Percentiles rank a stretch among this genome's conserved stretches.
These are phyloP conservation scores for Apophysomyces variabilis DNA, from an alignment of 371 early-diverging fungal genomes.

Conservation along the genomic window DNA sequence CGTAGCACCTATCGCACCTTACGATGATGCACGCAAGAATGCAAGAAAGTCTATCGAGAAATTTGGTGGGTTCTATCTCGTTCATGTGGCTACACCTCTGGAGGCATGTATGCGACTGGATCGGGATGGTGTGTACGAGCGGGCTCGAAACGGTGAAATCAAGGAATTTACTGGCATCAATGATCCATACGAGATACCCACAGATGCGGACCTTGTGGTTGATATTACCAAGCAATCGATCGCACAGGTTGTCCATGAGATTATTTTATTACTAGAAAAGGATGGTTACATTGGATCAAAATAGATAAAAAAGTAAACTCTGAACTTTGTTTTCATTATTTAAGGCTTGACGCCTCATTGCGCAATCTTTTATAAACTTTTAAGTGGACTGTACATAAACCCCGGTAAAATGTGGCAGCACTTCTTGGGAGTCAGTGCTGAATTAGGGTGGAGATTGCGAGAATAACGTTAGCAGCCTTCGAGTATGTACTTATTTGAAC, in stretches of 20 bases:
- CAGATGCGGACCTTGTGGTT: conserved; percentile 68
- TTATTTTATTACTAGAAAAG: conserved; percentile 83
- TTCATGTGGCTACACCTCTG: conserved; percentile 85
- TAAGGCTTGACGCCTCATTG: not conserved
- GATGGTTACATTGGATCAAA: conserved; percentile 77
- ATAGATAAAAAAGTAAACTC: conserved; percentile 27
- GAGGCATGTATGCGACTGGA: conserved; percentile 79
- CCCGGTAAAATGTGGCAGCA: too few species aligned
- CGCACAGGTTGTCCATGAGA: conserved; percentile 87
- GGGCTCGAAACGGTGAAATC: conserved; percentile 78
- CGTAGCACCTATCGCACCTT: conserved; percentile 90
- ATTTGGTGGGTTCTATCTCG: conserved; percentile 81
- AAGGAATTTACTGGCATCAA: conserved; percentile 89
- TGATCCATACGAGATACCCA: conserved; percentile 84
- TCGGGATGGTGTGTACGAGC: conserved; percentile 79
- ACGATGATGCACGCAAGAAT: conserved; percentile 71
- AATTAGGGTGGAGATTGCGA: too few species aligned
- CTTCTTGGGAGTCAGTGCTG: too few species aligned
- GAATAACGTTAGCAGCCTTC: too few species aligned
- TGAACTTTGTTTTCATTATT: not conserved
- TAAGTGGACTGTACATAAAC: too few species aligned
- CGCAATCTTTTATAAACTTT: too few species aligned
- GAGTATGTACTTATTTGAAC: too few species aligned
- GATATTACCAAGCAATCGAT: conserved; percentile 70
- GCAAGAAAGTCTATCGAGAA: conserved; percentile 67